Percentiles rank a stretch among this genome's conserved stretches.
Conservation (phyloP, 2,329 filamentous ascomycete species). For the Periconia macrospinosa region DNA sequence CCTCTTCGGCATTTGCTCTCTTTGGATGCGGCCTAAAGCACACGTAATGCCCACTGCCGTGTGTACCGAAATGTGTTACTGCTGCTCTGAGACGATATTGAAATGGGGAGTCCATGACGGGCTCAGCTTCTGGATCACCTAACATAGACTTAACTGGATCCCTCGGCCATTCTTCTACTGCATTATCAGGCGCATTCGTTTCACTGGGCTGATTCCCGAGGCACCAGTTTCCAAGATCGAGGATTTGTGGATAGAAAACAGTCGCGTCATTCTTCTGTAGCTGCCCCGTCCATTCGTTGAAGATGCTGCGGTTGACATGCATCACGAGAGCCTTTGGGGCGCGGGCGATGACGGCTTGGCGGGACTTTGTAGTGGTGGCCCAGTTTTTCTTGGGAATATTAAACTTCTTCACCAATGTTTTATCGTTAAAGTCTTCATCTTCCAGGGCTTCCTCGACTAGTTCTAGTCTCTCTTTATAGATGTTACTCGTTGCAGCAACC, state of each 20-base stretch:
- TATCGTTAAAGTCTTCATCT: slow-evolving; percentile 70
- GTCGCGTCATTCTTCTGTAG: slow-evolving; percentile 82
- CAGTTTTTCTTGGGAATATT: slow-evolving; percentile 62
- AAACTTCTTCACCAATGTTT: slow-evolving; percentile 53
- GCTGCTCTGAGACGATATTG: slow-evolving; percentile 80
- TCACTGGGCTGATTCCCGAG: slow-evolving; percentile 59
- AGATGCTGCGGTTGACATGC: slow-evolving; percentile 90
- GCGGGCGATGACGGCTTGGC: slow-evolving; percentile 83
- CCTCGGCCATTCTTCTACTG: slow-evolving; percentile 68
- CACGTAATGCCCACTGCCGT: slow-evolving; percentile 95
- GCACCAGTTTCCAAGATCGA: slow-evolving; percentile 86
- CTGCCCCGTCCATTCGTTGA: slow-evolving; percentile 78
- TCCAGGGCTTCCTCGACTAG: slow-evolving; percentile 72
- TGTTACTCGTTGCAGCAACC: slow-evolving; percentile 40
- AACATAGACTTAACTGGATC: slow-evolving; percentile 76
- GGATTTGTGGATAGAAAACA: slow-evolving; percentile 71
- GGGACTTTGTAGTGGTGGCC: slow-evolving; percentile 80
- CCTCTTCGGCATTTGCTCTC: neutral
- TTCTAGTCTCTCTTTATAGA: slow-evolving; percentile 59
- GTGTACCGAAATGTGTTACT: slow-evolving; percentile 84
- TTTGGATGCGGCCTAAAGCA: slow-evolving; percentile 76
- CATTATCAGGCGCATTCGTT: slow-evolving; percentile 28
- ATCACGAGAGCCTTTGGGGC: slow-evolving; percentile 79
- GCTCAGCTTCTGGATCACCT: slow-evolving; percentile 51
- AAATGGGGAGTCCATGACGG: slow-evolving; percentile 38